phyloP scores from a whole-genome alignment of 768 basidiomycete species.

The Agaricus sinodeliciosus region DNA sequence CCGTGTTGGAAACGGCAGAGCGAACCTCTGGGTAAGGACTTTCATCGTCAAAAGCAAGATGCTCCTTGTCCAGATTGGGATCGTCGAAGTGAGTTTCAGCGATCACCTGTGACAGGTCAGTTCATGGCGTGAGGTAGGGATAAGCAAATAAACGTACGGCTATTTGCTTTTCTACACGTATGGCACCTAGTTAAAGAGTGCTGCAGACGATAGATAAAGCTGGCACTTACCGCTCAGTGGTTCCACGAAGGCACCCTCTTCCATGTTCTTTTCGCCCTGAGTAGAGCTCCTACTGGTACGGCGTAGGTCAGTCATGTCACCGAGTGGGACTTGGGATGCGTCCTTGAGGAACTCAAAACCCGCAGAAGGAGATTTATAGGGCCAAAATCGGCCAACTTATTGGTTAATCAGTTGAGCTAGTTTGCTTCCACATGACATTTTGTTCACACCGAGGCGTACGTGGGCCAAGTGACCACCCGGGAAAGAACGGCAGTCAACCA shows the following conservation, averaged over 20 bases:
- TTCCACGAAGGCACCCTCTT: slow-evolving; percentile 4
- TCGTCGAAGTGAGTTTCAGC: slow-evolving; percentile 35
- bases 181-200: background rate
- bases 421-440: background rate
- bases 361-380: slow-evolving; percentile 1
- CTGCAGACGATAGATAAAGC: background rate
- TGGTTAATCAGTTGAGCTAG: too few species aligned
- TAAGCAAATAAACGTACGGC: slow-evolving; percentile 17
- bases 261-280: background rate
- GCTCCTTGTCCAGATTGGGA: slow-evolving; percentile 37
- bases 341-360: background rate
- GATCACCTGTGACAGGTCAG: slow-evolving; percentile 18
- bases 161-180: slow-evolving; percentile 20
- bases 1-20: slow-evolving; percentile 58
- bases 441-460: background rate
- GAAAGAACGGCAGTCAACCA: background rate
- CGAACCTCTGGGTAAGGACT: slow-evolving; percentile 78
- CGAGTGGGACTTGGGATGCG: slow-evolving; percentile 1
- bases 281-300: background rate
- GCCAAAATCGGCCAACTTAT: too few species aligned
- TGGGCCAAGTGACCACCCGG: slow-evolving; percentile 1
- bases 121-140: background rate
- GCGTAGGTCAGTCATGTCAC: background rate
- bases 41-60: slow-evolving; percentile 47
- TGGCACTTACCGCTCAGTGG: slow-evolving; percentile 1